A percentile compares a stretch with the other conserved stretches of the same genome.
Evolutionary conservation across 2,329 filamentous ascomycete species (phyloP).

Genomic region (Alternaria metachromatica): DNA sequence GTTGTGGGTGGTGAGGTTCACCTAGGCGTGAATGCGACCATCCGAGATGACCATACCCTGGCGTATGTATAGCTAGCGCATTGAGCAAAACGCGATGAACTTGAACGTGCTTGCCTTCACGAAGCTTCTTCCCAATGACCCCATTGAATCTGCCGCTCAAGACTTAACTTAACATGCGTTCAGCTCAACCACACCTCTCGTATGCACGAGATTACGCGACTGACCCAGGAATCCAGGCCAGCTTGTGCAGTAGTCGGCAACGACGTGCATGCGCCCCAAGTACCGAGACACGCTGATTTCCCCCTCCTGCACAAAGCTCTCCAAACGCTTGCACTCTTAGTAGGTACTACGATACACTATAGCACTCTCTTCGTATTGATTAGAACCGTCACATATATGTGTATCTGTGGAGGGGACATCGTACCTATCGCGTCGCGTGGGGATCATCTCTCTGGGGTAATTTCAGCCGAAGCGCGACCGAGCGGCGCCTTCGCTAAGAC

Average conservation of each 20-base stretch:
- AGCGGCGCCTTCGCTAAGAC: slow-evolving; percentile 1
- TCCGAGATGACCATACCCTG: slow-evolving; percentile 77
- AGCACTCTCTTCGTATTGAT: background rate
- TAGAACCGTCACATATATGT: background rate
- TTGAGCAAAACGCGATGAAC: background rate
- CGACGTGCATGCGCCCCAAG: background rate
- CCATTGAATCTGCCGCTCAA: background rate
- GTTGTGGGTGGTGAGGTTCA: slow-evolving; percentile 72
- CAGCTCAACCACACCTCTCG: background rate
- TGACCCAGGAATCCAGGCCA: background rate
- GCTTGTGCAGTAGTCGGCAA: background rate
- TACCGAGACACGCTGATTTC: background rate
- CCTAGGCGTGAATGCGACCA: slow-evolving; percentile 68
- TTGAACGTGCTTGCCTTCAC: background rate
- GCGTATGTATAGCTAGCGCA: slow-evolving; percentile 52
- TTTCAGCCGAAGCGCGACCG: slow-evolving; percentile 8
- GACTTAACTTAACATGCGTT: background rate
- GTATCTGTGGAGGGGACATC: background rate
- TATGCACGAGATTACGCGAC: background rate
- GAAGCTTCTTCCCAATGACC: background rate
- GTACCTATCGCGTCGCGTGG: slow-evolving; percentile 1
- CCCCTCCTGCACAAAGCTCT: background rate
- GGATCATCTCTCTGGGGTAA: slow-evolving; percentile 3
- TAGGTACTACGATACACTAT: background rate
- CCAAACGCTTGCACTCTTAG: background rate